Conservation (phyloP, 441 rosid species). For the Bruguiera hainesii region DNA sequence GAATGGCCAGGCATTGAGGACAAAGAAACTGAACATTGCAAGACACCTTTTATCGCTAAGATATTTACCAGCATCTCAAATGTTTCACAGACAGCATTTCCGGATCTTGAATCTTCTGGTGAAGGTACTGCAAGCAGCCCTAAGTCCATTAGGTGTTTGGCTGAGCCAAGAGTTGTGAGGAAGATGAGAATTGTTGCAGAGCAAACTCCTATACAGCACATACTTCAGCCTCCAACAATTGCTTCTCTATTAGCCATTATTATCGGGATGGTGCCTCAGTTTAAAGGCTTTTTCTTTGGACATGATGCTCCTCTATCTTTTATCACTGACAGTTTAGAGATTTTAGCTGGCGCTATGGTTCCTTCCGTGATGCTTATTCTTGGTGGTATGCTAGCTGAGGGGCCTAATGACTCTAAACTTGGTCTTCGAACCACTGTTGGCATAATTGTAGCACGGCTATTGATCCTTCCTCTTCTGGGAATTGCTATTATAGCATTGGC, state of each 20-base stretch:
- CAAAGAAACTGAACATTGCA: slow-evolving; percentile 78
- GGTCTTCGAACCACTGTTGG: slow-evolving; percentile 82
- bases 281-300: slow-evolving; percentile 65
- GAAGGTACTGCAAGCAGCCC: slow-evolving; percentile 50
- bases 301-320: slow-evolving; percentile 83
- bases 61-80: slow-evolving; percentile 52
- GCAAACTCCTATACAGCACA: slow-evolving; percentile 84
- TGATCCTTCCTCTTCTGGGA: slow-evolving; percentile 84
- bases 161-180: slow-evolving; percentile 85
- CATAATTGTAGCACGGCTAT: slow-evolving; percentile 63
- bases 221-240: slow-evolving; percentile 86
- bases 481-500: slow-evolving; percentile 68
- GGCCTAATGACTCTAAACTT: slow-evolving; percentile 76
- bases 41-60: slow-evolving; percentile 79
- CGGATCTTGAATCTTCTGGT: slow-evolving; percentile 48
- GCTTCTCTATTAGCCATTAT: slow-evolving; percentile 83
- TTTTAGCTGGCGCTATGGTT: slow-evolving; percentile 82
- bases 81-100: slow-evolving; percentile 42
- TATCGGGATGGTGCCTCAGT: slow-evolving; percentile 71
- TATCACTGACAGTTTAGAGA: slow-evolving; percentile 75
- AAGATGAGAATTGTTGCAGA: slow-evolving; percentile 81
- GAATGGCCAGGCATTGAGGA: slow-evolving; percentile 99
- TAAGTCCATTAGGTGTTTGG: slow-evolving; percentile 65
- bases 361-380: slow-evolving; percentile 97
- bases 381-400: slow-evolving; percentile 93